A percentile compares a stretch with the other conserved stretches of the same genome.
phyloP scores from a whole-genome alignment of 768 basidiomycete species.

The Boletus rufocinnamomeus region DNA sequence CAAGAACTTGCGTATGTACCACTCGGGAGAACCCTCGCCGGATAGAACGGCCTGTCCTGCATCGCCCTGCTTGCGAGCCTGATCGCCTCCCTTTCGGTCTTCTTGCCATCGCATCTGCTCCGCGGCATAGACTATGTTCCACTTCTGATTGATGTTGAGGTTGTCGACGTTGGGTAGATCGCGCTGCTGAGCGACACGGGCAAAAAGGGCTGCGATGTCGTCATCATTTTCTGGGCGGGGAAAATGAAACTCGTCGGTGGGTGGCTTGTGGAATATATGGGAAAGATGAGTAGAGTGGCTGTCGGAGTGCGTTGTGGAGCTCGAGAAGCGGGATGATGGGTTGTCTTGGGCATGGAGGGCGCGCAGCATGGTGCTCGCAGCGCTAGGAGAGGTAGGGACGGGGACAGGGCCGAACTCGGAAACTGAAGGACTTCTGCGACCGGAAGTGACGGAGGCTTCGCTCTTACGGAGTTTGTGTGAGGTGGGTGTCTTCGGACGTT shows the following conservation, averaged over 20 bases:
- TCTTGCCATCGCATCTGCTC: conserved; percentile 80
- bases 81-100: conserved; percentile 64
- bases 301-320: conserved; percentile 44
- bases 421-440: conserved; percentile 49
- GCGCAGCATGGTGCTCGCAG: conserved; percentile 43
- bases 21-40: conserved; percentile 79
- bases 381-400: conserved; percentile 34
- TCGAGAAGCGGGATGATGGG: conserved; percentile 62
- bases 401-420: conserved; percentile 55
- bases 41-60: conserved; percentile 53
- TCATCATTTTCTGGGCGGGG: conserved; percentile 74
- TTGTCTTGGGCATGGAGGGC: conserved; percentile 58
- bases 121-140: conserved; percentile 85
- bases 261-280: conserved; percentile 55
- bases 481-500: conserved; percentile 38
- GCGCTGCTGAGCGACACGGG: conserved; percentile 70
- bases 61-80: conserved; percentile 60
- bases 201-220: conserved; percentile 80
- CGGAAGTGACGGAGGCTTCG: conserved; percentile 56
- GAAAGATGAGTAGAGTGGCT: conserved; percentile 45
- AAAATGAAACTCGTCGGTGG: conserved; percentile 65
- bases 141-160: conserved; percentile 82
- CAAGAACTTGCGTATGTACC: conserved; percentile 90
- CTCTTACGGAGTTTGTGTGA: conserved; percentile 45
- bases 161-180: conserved; percentile 61